phyloP scores from a whole-genome alignment of 2,329 filamentous ascomycete species.

The Westerdykella aurantiaca region DNA sequence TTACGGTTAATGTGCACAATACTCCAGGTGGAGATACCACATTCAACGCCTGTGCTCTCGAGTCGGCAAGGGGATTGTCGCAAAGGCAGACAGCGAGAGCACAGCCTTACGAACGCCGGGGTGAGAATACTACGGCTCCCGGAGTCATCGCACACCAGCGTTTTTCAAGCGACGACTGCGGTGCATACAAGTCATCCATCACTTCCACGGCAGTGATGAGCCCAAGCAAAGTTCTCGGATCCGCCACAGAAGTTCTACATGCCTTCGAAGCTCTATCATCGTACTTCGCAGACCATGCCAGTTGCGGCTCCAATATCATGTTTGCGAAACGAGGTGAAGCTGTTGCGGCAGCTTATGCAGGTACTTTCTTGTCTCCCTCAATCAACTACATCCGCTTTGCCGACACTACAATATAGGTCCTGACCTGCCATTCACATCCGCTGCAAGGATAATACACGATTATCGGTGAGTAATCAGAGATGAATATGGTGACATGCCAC shows the following conservation, averaged over 20 bases:
- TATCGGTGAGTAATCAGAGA: no score
- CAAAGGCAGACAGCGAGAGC: neutral
- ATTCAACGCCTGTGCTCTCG: conserved; percentile 1
- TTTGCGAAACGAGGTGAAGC: neutral
- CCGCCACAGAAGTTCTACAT: neutral
- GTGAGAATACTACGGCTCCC: neutral
- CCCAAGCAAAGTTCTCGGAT: neutral
- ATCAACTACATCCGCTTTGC: no score
- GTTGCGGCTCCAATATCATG: neutral
- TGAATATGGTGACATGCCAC: no score
- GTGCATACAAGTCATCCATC: neutral
- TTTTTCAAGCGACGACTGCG: neutral
- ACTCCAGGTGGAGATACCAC: neutral
- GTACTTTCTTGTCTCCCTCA: no score
- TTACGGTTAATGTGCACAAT: conserved; percentile 1
- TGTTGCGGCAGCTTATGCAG: neutral
- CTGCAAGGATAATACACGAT: no score
- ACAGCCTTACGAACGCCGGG: neutral
- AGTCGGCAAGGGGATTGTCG: neutral
- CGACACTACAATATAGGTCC: no score
- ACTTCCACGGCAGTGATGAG: neutral
- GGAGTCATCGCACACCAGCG: neutral
- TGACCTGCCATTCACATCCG: no score
- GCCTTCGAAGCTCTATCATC: neutral
- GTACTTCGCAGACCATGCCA: neutral